Evolutionary conservation across 441 rosid species (phyloP).

Genomic region (Melastoma candidum): DNA sequence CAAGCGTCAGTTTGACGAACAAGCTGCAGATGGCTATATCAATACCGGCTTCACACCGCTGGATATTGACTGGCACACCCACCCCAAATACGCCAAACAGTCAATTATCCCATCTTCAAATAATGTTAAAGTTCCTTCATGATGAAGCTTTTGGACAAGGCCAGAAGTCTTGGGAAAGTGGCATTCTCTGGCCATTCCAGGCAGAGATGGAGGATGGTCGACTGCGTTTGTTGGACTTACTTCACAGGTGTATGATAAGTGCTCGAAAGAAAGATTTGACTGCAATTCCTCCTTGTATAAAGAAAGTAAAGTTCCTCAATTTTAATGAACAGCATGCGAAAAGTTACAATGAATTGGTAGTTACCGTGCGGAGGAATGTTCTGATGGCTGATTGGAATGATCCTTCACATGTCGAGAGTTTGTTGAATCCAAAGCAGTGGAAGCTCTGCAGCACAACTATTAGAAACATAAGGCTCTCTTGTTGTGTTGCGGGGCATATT

Average conservation of each 20-base stretch:
- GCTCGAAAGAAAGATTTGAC: constrained; percentile 85
- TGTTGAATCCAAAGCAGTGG: constrained; percentile 93
- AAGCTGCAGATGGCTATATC: constrained; percentile 96
- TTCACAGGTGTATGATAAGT: constrained; percentile 83
- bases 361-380: constrained; percentile 81
- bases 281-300: constrained; percentile 88
- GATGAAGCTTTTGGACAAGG: constrained; percentile 84
- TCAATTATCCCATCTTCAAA: constrained; percentile 81
- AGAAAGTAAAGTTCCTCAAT: constrained; percentile 61
- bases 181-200: constrained; percentile 84
- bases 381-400: constrained; percentile 98
- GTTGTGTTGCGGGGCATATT: constrained; percentile 95
- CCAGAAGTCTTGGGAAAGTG: constrained; percentile 84
- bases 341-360: constrained; percentile 93
- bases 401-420: constrained; percentile 96
- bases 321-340: constrained; percentile 74
- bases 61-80: constrained; percentile 97
- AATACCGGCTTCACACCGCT: constrained; percentile 65
- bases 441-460: constrained; percentile 65
- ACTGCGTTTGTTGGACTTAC: constrained; percentile 59
- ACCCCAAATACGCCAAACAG: constrained; percentile 87
- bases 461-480: constrained; percentile 75
- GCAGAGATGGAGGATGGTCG: constrained; percentile 90
- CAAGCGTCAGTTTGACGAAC: constrained; percentile 84
- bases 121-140: constrained; percentile 85